Conservation (phyloP, 176 grass and related monocot species). For the Aegilops speltoides region DNA sequence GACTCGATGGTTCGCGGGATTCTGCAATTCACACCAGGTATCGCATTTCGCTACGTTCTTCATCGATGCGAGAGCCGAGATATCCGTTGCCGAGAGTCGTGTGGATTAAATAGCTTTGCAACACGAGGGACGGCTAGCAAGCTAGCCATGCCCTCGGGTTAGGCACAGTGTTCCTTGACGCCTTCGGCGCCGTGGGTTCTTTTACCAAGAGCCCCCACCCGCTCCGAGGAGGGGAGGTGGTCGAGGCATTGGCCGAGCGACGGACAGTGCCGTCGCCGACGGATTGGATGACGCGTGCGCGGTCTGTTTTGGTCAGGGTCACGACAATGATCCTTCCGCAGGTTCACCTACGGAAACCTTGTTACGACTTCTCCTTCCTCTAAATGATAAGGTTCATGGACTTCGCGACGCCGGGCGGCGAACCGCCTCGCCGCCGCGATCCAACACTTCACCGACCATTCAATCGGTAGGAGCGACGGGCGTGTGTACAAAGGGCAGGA, state of each 20-base stretch:
- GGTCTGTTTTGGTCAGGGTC: not conserved
- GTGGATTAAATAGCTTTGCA: not conserved
- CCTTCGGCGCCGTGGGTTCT: too few relatives aligned
- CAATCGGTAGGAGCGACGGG: too few relatives aligned
- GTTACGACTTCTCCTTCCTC: slow-evolving; percentile 61
- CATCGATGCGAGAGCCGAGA: slow-evolving; percentile 70
- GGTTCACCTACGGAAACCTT: slow-evolving; percentile 54
- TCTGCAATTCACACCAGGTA: slow-evolving; percentile 89
- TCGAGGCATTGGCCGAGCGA: too few relatives aligned
- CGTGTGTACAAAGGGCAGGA: too few relatives aligned
- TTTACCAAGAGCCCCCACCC: not conserved
- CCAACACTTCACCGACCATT: slow-evolving; percentile 10
- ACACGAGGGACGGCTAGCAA: not conserved
- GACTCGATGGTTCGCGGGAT: slow-evolving; percentile 79
- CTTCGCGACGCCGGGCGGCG: too few relatives aligned
- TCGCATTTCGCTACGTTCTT: slow-evolving; percentile 85
- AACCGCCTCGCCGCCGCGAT: not conserved
- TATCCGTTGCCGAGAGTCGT: slow-evolving; percentile 67
- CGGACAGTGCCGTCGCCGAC: too few relatives aligned
- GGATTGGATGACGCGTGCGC: too few relatives aligned
- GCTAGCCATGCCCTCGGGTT: too few relatives aligned
- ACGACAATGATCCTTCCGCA: slow-evolving; percentile 41
- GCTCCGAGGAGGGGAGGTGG: not conserved
- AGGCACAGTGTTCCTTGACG: too few relatives aligned
- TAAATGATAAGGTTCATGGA: slow-evolving; percentile 51